phyloP scores from a whole-genome alignment of 352 stramenopile species.

The Salisapilia sapeloensis region DNA sequence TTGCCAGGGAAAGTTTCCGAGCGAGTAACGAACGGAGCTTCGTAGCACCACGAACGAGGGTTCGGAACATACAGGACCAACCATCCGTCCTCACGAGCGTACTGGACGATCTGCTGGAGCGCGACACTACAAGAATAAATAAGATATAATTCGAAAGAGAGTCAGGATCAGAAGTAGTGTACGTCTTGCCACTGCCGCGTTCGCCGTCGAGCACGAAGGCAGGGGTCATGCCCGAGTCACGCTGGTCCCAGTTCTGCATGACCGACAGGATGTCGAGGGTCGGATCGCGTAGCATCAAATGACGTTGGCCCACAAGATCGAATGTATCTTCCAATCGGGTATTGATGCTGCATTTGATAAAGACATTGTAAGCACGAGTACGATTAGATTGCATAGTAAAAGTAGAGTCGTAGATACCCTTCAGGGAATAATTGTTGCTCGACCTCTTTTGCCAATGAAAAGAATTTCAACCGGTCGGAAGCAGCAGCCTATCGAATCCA shows the following conservation, averaged over 20 bases:
- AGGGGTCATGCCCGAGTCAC: slow-evolving; percentile 19
- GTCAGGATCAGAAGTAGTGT: background rate
- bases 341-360: slow-evolving; percentile 15
- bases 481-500: slow-evolving; percentile 19
- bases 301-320: slow-evolving; percentile 63
- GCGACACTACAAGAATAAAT: slow-evolving; percentile 24
- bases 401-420: slow-evolving; percentile 11
- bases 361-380: background rate
- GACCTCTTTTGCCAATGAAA: slow-evolving; percentile 54
- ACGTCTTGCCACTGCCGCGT: slow-evolving; percentile 64
- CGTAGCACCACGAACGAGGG: slow-evolving; percentile 56
- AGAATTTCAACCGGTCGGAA: slow-evolving; percentile 61
- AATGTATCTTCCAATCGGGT: slow-evolving; percentile 65
- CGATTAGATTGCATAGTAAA: background rate
- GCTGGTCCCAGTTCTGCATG: slow-evolving; percentile 58
- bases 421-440: slow-evolving; percentile 60
- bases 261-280: slow-evolving; percentile 51
- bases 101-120: slow-evolving; percentile 80
- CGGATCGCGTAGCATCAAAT: slow-evolving; percentile 73
- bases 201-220: slow-evolving; percentile 70
- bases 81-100: slow-evolving; percentile 70
- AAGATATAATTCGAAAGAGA: background rate
- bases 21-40: slow-evolving; percentile 74
- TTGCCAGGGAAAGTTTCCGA: slow-evolving; percentile 62
- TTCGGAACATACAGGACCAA: slow-evolving; percentile 71